phyloP scores from a whole-genome alignment of 176 grass and related monocot genomes.

The Zoysia pacifica region DNA sequence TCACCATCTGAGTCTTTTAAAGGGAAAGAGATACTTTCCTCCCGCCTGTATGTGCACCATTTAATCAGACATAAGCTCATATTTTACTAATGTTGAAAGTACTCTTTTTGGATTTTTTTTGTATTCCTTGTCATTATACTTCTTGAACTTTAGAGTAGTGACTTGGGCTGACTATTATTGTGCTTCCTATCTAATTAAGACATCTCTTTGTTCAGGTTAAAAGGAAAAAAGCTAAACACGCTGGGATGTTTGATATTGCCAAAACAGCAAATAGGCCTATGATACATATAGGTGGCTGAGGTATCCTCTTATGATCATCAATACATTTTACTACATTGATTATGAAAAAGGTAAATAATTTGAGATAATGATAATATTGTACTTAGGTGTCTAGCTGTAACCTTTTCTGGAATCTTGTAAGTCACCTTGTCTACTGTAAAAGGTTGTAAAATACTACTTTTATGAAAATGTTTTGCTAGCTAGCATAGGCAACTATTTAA shows the following conservation, averaged over 20 bases:
- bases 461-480: not conserved
- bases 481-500: no score
- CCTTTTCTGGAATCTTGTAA: not conserved
- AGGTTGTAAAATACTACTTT: not conserved
- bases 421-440: not conserved
- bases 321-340: not conserved
- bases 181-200: not conserved
- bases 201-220: conserved; percentile 62
- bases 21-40: not conserved
- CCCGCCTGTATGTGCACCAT: not conserved
- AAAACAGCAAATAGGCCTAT: conserved; percentile 88
- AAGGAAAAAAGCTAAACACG: conserved; percentile 94
- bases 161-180: conserved; percentile 14
- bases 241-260: conserved; percentile 85
- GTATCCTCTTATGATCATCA: conserved; percentile 23
- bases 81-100: not conserved
- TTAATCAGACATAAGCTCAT: not conserved
- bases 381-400: not conserved
- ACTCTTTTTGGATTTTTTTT: not conserved
- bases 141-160: not conserved
- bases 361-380: not conserved
- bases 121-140: not conserved
- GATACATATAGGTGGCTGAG: conserved; percentile 95
- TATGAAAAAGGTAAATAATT: conserved; percentile 1
- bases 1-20: no score